phyloP scores from a whole-genome alignment of 805 yeast genomes.

The Kodamaea neixiangensis region DNA sequence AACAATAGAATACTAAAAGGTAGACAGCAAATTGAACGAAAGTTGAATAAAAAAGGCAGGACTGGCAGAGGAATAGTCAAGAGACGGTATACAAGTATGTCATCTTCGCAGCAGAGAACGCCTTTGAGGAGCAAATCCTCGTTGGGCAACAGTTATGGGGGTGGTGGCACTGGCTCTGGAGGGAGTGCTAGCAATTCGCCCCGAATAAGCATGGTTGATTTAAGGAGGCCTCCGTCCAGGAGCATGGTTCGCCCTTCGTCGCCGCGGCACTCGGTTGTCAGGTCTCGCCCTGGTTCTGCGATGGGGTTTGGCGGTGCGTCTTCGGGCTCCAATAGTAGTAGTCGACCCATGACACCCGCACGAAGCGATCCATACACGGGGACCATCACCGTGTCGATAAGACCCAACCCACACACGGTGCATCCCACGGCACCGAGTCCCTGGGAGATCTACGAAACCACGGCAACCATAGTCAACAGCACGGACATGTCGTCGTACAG shows the following conservation, averaged over 20 bases:
- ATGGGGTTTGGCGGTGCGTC: constrained; percentile 25
- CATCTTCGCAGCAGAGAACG: constrained; percentile 12
- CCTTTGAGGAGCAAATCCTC: constrained; percentile 32
- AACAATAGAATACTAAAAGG: neutral
- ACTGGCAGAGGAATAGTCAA: neutral
- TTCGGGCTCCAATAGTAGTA: constrained; percentile 9
- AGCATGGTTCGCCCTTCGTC: constrained; percentile 30
- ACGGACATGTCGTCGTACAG: constrained; percentile 62
- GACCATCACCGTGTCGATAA: constrained; percentile 69
- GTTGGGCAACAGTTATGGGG: constrained; percentile 15
- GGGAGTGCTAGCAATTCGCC: constrained; percentile 10
- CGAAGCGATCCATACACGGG: constrained; percentile 57
- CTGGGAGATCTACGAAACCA: constrained; percentile 48
- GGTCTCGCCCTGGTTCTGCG: constrained; percentile 39
- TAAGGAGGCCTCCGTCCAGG: constrained; percentile 34
- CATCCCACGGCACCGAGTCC: constrained; percentile 34
- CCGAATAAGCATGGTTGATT: constrained; percentile 20
- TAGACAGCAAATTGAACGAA: neutral
- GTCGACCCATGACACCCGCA: constrained; percentile 41
- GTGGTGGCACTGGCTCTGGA: neutral
- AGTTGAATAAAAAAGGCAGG: neutral
- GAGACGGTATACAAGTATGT: neutral
- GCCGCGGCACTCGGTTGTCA: constrained; percentile 21
- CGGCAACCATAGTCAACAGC: constrained; percentile 43
- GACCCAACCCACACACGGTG: constrained; percentile 66